A percentile compares a stretch with the other conserved stretches of the same genome.
Conservation (phyloP, 2,329 filamentous ascomycete species). For the Teratosphaeria epicoccoides region DNA sequence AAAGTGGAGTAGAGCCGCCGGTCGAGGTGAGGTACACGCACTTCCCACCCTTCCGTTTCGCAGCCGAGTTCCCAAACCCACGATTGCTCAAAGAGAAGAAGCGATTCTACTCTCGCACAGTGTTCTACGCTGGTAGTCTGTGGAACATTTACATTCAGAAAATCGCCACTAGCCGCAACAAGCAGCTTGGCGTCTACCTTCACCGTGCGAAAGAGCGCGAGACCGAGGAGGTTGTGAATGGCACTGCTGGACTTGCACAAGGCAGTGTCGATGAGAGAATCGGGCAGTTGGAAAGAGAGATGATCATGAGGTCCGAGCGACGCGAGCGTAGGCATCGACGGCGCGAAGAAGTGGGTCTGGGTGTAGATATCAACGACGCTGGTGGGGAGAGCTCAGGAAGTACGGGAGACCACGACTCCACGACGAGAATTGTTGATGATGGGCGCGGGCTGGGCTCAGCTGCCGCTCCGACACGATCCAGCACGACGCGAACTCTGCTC, state of each 20-base stretch:
- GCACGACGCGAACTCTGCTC: constrained; percentile 20
- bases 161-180: constrained; percentile 43
- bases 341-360: constrained; percentile 11
- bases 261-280: constrained; percentile 44
- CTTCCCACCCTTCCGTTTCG: constrained; percentile 49
- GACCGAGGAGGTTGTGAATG: constrained; percentile 32
- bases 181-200: constrained; percentile 49
- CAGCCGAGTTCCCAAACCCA: constrained; percentile 47
- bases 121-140: constrained; percentile 48
- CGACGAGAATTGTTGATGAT: constrained; percentile 15
- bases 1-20: not conserved
- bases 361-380: constrained; percentile 12
- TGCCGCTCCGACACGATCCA: constrained; percentile 1
- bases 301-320: constrained; percentile 35
- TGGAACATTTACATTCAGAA: constrained; percentile 57
- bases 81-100: constrained; percentile 48
- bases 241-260: constrained; percentile 28
- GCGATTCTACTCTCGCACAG: constrained; percentile 47
- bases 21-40: constrained; percentile 36
- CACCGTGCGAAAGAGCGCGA: constrained; percentile 49
- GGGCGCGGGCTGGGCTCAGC: constrained; percentile 2
- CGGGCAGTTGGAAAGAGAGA: constrained; percentile 43
- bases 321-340: constrained; percentile 19
- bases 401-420: constrained; percentile 34
- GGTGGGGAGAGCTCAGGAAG: constrained; percentile 35